These are phyloP conservation scores for Colletotrichum viniferum DNA, from an alignment of 2,329 filamentous ascomycete genomes.

Conservation along the genomic window DNA sequence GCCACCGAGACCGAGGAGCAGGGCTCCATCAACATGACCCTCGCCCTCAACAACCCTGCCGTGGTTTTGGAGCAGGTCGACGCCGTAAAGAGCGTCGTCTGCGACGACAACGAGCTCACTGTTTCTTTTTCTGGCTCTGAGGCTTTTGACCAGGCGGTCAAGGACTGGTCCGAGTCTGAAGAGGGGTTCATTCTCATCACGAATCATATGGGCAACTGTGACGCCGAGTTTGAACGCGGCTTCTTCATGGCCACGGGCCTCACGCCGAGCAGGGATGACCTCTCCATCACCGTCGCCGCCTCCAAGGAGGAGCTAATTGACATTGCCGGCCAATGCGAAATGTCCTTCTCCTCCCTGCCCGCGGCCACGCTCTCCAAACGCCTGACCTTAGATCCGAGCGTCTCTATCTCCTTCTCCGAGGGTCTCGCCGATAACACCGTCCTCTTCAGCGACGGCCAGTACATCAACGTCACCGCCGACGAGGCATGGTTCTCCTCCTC, in stretches of 20 bases:
- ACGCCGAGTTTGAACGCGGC: slow-evolving; percentile 41
- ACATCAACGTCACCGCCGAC: slow-evolving; percentile 39
- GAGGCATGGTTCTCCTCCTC: slow-evolving; percentile 36
- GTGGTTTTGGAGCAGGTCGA: slow-evolving; percentile 26
- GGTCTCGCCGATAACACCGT: slow-evolving; percentile 28
- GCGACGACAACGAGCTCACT: slow-evolving; percentile 16
- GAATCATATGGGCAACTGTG: slow-evolving; percentile 45
- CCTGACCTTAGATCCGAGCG: slow-evolving; percentile 29
- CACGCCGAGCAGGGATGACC: slow-evolving; percentile 26
- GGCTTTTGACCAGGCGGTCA: slow-evolving; percentile 22
- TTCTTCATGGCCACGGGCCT: slow-evolving; percentile 39
- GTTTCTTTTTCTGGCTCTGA: slow-evolving; percentile 22
- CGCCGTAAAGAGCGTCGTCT: slow-evolving; percentile 18
- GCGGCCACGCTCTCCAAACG: slow-evolving; percentile 27
- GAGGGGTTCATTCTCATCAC: slow-evolving; percentile 42
- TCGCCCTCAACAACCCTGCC: slow-evolving; percentile 24
- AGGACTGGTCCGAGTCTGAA: slow-evolving; percentile 19
- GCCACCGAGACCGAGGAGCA: slow-evolving; percentile 1
- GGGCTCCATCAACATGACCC: slow-evolving; percentile 26
- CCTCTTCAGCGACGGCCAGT: slow-evolving; percentile 31
- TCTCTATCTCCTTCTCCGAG: slow-evolving; percentile 23
- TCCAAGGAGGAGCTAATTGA: slow-evolving; percentile 34
- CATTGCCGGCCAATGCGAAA: slow-evolving; percentile 32
- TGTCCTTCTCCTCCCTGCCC: slow-evolving; percentile 30
- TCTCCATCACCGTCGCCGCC: slow-evolving; percentile 35